Evolutionary conservation across 108 stramenopile species (phyloP).

Genomic region (Nitzschia putrida): DNA sequence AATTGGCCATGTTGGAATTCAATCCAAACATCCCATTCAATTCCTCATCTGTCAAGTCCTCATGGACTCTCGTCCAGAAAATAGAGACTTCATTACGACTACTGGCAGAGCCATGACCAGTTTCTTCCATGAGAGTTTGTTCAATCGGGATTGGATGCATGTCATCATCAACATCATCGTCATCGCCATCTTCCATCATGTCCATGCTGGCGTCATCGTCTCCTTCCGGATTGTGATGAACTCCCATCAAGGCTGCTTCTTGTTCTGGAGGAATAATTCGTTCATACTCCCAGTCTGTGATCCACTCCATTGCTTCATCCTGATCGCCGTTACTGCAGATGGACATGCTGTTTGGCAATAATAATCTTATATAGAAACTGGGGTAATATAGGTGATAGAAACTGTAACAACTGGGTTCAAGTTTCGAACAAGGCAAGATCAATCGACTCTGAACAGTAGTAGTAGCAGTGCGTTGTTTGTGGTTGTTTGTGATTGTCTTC

Average conservation of each 20-base stretch:
- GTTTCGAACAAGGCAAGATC: no score
- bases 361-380: no score
- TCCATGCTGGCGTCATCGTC: slow-evolving; percentile 11
- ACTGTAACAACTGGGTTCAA: no score
- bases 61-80: slow-evolving; percentile 16
- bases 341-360: no score
- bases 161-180: background rate
- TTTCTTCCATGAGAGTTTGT: background rate
- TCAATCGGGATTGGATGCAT: slow-evolving; percentile 6
- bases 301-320: slow-evolving; percentile 27
- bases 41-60: slow-evolving; percentile 11
- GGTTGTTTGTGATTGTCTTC: no score
- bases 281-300: slow-evolving; percentile 26
- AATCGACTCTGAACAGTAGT: no score
- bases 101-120: background rate
- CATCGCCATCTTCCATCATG: background rate
- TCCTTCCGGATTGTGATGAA: no score
- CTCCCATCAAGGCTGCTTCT: background rate
- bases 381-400: no score
- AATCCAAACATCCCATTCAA: slow-evolving; percentile 15
- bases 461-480: no score
- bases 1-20: background rate
- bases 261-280: slow-evolving; percentile 4
- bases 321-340: background rate
- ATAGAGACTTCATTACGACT: slow-evolving; percentile 14